Conservation (phyloP, 2,329 filamentous ascomycete genomes). For the Pseudogymnoascus verrucosus region DNA sequence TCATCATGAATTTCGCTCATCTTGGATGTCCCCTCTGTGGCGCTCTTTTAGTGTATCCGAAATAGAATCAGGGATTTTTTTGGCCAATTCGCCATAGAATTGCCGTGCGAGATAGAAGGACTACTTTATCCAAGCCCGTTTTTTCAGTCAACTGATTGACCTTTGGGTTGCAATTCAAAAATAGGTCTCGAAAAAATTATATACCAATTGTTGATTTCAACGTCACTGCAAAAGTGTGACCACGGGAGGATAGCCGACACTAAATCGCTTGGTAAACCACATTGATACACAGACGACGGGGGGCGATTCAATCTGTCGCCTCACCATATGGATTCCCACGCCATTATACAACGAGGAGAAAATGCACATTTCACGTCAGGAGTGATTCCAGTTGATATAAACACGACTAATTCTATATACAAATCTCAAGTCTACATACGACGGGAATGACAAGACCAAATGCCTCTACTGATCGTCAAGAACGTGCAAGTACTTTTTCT, state of each 20-base stretch:
- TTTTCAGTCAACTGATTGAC: background rate
- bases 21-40: background rate
- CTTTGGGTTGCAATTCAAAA: background rate
- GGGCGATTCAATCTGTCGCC: background rate
- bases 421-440: constrained; percentile 8
- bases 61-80: background rate
- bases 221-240: background rate
- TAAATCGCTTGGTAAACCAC: background rate
- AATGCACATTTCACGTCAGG: background rate
- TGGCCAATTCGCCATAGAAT: constrained; percentile 4
- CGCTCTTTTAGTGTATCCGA: constrained; percentile 5
- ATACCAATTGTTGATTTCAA: background rate
- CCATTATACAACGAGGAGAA: background rate
- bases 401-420: constrained; percentile 8
- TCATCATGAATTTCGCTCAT: constrained; percentile 1
- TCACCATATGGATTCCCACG: background rate
- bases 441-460: background rate
- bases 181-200: background rate
- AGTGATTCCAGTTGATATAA: constrained; percentile 1
- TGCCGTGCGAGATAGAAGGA: background rate
- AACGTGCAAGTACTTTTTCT: constrained; percentile 96
- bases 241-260: constrained; percentile 5
- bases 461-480: constrained; percentile 67
- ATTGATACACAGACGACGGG: constrained; percentile 4
- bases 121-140: background rate